Evolutionary conservation across 169 alveolate species (phyloP), one percentile per base, ranked within the genome.

Genomic region (Plasmodium gallinaceum): DNA sequence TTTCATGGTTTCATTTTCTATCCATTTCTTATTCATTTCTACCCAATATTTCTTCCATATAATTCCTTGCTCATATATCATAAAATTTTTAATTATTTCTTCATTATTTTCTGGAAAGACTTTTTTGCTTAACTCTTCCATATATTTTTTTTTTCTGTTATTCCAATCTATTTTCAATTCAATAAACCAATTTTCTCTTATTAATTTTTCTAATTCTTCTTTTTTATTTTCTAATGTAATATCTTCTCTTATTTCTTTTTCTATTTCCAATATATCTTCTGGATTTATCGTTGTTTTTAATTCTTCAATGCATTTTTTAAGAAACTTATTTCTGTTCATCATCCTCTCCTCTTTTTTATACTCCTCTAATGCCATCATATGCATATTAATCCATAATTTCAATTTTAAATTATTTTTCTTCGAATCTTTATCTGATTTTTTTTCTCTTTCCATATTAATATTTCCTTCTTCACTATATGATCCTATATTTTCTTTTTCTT

Each of bases 81-180:
- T 52, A 16, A 9, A 16, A 18, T n/a, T n/a, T n/a, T 18, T 10
- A 18, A 18, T 52, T 52, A 12, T 18, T n/a, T 0, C 20, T 6
- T 18, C 12, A 18, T 18, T 18, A 18, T 7, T 16, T 24, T 16
- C 20, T 60, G 6, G 7, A 0, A 60, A 3, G n/a, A n/a, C 16
- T 22, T 60, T 16, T 22, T 60, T 14, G 5, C 16, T 6, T 16
- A 4, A 5, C 16, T 18, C 68, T 18, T 60, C 68, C 12, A n/a
- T 18, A 0, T 60, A 18, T 14, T n/a, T 18, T 5, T 60, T 22
- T 60, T 22, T 14, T 7, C 14, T 22, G 5, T 9, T 60, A 4
- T 0, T 60, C 68, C 68, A 60, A n/a, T 60, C 68, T 18, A n/a
- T 12, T 60, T 60, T 60, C 68, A 60, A 60, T n/a, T 22, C 20